Evolutionary conservation across 176 grass and related monocot genomes (phyloP).

Genomic region (Avena atlantica): DNA sequence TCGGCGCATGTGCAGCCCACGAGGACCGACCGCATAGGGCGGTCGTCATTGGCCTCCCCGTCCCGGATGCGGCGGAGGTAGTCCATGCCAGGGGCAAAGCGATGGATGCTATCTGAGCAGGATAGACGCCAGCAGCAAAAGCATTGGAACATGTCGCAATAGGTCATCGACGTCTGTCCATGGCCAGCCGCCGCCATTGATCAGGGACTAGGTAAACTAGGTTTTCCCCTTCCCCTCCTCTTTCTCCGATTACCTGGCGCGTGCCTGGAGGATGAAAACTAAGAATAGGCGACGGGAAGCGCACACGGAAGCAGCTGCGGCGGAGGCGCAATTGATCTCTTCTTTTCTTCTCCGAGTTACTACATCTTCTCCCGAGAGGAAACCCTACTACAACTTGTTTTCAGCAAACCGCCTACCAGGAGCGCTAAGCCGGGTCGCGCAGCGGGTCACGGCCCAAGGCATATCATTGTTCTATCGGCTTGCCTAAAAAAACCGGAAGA

Average conservation of each 20-base stretch:
- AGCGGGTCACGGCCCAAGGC: too few species aligned
- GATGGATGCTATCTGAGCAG: slow-evolving; percentile 4
- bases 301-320: not conserved
- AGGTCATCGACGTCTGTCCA: not conserved
- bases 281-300: not conserved
- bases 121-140: not conserved
- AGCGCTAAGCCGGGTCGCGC: too few species aligned
- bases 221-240: not conserved
- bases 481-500: too few species aligned
- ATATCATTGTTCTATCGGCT: too few species aligned
- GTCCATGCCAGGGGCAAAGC: not conserved
- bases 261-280: not conserved
- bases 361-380: too few species aligned
- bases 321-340: not conserved
- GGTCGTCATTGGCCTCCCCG: not conserved
- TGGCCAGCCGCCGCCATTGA: not conserved
- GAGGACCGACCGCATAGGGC: not conserved
- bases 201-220: not conserved
- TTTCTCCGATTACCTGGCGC: not conserved
- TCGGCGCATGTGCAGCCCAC: slow-evolving; percentile 9
- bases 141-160: not conserved
- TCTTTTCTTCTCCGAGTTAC: not conserved
- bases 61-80: not conserved
- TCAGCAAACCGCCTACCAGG: too few species aligned
- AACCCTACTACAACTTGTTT: too few species aligned